Evolutionary conservation across 2,329 filamentous ascomycete genomes (phyloP).

Genomic region (Xylariaceae sp.): DNA sequence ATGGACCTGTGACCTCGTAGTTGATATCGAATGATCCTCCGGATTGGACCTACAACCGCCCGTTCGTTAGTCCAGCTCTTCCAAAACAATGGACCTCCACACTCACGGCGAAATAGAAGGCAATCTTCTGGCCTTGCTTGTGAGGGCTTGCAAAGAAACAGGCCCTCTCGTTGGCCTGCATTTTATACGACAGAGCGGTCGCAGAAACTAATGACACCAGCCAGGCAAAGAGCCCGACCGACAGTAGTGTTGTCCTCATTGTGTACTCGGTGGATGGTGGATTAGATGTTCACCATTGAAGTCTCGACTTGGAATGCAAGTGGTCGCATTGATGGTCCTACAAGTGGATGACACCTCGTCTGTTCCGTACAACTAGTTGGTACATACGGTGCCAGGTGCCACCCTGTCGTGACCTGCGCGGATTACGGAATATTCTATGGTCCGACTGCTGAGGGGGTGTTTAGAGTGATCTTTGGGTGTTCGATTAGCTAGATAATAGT

Average conservation of each 20-base stretch:
- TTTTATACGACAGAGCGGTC: constrained; percentile 90
- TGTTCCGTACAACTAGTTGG: neutral
- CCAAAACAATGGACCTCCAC: neutral
- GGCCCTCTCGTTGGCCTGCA: constrained; percentile 84
- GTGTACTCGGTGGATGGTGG: constrained; percentile 30
- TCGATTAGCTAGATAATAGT: neutral
- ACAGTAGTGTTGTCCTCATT: constrained; percentile 62
- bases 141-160: constrained; percentile 88
- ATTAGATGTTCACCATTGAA: constrained; percentile 17
- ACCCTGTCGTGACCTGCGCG: constrained; percentile 9
- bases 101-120: constrained; percentile 96
- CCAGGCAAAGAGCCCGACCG: constrained; percentile 65
- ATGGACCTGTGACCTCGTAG: constrained; percentile 79
- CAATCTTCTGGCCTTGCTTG: constrained; percentile 77
- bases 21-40: constrained; percentile 97
- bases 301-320: neutral
- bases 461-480: neutral
- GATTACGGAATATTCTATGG: constrained; percentile 10
- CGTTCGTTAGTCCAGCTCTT: constrained; percentile 1
- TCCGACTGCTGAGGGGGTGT: neutral
- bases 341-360: neutral
- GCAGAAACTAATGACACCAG: constrained; percentile 67
- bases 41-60: constrained; percentile 72
- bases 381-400: constrained; percentile 5
- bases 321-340: neutral